Base-by-base conservation (phyloP, 75 land plant species). In the Adiantum capillusveneris region DNA sequence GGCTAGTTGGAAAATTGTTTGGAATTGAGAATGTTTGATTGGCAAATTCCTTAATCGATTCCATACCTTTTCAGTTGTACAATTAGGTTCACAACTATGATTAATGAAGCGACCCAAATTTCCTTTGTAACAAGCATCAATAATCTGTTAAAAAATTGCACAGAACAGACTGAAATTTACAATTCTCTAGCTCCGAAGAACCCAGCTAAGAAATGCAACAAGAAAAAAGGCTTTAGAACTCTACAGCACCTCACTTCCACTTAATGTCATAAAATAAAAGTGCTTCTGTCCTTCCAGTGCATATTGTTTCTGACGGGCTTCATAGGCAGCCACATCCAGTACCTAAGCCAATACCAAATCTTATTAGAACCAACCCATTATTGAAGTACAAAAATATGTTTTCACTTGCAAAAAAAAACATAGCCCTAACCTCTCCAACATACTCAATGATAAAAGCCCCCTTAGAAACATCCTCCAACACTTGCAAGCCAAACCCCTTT, bases 81-180 rank as follows among this genome's bases (percentile, higher is more conserved):
- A 93, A 53, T 93, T 93, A 29, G 98, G 98, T 43, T 88, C 81
- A 62, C 98, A 93, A 61, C 98, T 93, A 59, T 93, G 98, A 61
- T 93, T 93, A 44, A 93, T 93, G 58, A 88, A 93, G 2, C 98
- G 86, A 25, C 95, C 98, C 62, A 85, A 58, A 67, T 93, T 93
- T 25, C 98, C 98, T 77, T 93, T 93, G 16, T 64, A 77, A 70
- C 89, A 85, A 30, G 98, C 94, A 68, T 93, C 98, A 65, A 93
- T 93, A 24, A 88, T 86, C 97, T 91, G 85, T 18, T 34, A 3
- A 34, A 34, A 3, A 34, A 34, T 34, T 34, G 7, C 9, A 34
- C 9, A 34, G 37, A 34, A 34, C 9, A 5, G 9, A 34, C 3
- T 34, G 9, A 3, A 9, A 34, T 5, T 34, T 5, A 34, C 9